Percentiles rank a stretch among this genome's conserved stretches.
These are phyloP conservation scores for Hortaea sp. DNA, from an alignment of 2,329 filamentous ascomycete species.

Conservation along the genomic window DNA sequence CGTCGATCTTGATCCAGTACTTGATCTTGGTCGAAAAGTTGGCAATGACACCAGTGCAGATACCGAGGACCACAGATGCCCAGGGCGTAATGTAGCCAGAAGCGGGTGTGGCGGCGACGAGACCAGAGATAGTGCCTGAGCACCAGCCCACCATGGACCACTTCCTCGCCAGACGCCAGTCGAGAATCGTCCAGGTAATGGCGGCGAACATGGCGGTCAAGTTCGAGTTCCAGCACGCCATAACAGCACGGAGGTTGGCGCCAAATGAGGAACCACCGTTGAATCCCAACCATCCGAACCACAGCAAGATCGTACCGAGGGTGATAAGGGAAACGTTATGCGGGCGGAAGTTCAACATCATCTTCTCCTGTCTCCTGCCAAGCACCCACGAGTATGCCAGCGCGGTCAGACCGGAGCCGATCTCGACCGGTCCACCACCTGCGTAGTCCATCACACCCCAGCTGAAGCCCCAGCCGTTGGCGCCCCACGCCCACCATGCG, in stretches of 20 bases:
- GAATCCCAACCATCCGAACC: slow-evolving; percentile 98
- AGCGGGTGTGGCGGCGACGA: slow-evolving; percentile 78
- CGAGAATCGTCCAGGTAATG: slow-evolving; percentile 88
- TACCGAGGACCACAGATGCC: slow-evolving; percentile 51
- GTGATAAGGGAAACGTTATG: slow-evolving; percentile 98
- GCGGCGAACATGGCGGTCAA: slow-evolving; percentile 84
- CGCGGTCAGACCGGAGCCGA: slow-evolving; percentile 84
- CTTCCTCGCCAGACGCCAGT: slow-evolving; percentile 88
- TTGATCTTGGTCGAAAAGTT: slow-evolving; percentile 82
- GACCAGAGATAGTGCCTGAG: slow-evolving; percentile 75
- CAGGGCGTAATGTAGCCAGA: slow-evolving; percentile 67
- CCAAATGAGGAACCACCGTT: slow-evolving; percentile 94
- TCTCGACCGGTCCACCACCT: slow-evolving; percentile 93
- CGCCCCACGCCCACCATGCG: slow-evolving; percentile 93
- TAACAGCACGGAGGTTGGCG: slow-evolving; percentile 63
- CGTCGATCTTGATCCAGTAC: slow-evolving; percentile 70
- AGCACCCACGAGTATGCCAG: slow-evolving; percentile 94
- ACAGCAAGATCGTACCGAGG: slow-evolving; percentile 87
- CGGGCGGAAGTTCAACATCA: slow-evolving; percentile 99
- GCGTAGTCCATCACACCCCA: slow-evolving; percentile 95
- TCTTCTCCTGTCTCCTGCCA: slow-evolving; percentile 91
- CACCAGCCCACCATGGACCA: slow-evolving; percentile 94
- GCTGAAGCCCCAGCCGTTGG: slow-evolving; percentile 83
- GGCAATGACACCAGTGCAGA: slow-evolving; percentile 56
- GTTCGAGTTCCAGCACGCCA: slow-evolving; percentile 98